Conservation (phyloP, 352 stramenopile genomes). For the Bremia lactucae region DNA sequence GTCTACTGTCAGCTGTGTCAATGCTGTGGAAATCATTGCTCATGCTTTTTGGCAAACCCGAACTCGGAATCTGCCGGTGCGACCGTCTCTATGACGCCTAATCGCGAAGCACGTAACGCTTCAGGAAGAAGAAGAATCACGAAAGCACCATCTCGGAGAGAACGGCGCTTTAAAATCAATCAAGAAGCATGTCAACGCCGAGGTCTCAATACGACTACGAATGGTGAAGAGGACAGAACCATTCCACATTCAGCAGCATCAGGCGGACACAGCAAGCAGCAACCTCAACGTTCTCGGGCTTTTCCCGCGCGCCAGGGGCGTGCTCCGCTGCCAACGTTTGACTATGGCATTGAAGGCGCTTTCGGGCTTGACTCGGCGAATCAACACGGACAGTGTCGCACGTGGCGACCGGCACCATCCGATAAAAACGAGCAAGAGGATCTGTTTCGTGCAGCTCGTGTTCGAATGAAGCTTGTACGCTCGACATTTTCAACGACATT, state of each 20-base stretch:
- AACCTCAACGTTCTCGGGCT: neutral
- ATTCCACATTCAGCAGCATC: neutral
- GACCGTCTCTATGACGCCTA: neutral
- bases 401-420: constrained; percentile 26
- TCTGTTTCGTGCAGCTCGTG: constrained; percentile 56
- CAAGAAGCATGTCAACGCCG: constrained; percentile 17
- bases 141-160: constrained; percentile 1
- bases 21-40: constrained; percentile 33
- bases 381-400: constrained; percentile 17
- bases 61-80: neutral
- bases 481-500: constrained; percentile 29
- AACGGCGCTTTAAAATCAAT: constrained; percentile 28
- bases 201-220: constrained; percentile 3
- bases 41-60: constrained; percentile 15
- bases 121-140: constrained; percentile 1
- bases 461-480: constrained; percentile 72
- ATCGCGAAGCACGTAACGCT: constrained; percentile 5
- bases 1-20: constrained; percentile 27
- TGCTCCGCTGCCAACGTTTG: constrained; percentile 27
- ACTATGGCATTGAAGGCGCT: constrained; percentile 22
- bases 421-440: constrained; percentile 70
- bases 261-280: neutral
- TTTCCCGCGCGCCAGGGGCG: constrained; percentile 1
- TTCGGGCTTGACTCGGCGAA: constrained; percentile 17
- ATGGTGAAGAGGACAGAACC: constrained; percentile 1